Evolutionary conservation across 2,329 filamentous ascomycete species (phyloP), one percentile per base, ranked within the genome.

Genomic region (Hypoxylon sp.): DNA sequence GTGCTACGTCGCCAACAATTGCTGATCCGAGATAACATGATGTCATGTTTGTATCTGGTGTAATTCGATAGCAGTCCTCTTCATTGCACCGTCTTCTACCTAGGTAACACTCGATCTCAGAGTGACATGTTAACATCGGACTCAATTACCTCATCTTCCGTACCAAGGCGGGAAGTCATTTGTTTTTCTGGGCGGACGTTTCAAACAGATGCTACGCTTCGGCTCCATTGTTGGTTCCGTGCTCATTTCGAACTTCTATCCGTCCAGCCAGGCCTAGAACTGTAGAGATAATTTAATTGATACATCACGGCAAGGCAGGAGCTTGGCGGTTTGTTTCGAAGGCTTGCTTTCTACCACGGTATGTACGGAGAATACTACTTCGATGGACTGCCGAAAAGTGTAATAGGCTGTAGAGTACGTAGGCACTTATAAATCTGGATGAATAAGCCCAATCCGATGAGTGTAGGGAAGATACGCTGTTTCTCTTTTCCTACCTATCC

Each of bases 1-100:
- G 58, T 66, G 54, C 19, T 27, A 69, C 51, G 55, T 51, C 10
- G 31, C 32, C 19, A 47, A 44, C 39, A 11, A 21, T 17, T 44
- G 19, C 39, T 44, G 17, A 21, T 19, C n/a, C 3, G 7, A 21
- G 39, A 44, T 11, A 7, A 11, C 8, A 21, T 44, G 39, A 44
- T 17, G 21, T 44, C 39, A 44, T 44, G 39, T 44, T 21, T 6
- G 19, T 42, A 17, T 42, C 17, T 17, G 2, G 17, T 7, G 4
- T 21, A 17, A 44, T 11, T 17, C 17, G 39, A 21, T 21, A 11
- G 7, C 8, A 10, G 39, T 11, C 7, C 19, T 17, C 17, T 44
- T 10, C 6, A 0, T 44, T 21, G 39, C 11, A 21, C 39, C 17
- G 8, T 44, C 2, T 19, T 11, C 17, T 21, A 3, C 24, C 24